Percentiles rank a stretch among this genome's conserved stretches.
Conservation (phyloP, 352 stramenopile species). For the Phytophthora syringae region DNA sequence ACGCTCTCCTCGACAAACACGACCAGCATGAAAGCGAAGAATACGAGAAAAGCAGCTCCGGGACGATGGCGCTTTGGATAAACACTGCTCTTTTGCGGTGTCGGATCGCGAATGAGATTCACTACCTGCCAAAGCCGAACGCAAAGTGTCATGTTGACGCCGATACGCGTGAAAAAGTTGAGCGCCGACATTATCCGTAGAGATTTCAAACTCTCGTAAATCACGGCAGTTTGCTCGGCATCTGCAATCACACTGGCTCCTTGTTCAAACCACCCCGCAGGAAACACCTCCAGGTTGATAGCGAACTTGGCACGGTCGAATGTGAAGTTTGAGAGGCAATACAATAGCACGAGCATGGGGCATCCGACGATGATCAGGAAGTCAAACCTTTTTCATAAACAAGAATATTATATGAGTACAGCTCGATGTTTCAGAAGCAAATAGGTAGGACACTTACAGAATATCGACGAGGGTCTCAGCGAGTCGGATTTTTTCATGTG, state of each 20-base stretch:
- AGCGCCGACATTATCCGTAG: slow-evolving; percentile 37
- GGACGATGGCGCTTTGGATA: slow-evolving; percentile 23
- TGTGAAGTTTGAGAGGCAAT: slow-evolving; percentile 28
- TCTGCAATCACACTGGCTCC: slow-evolving; percentile 29
- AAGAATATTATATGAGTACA: too few species aligned
- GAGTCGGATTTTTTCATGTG: slow-evolving; percentile 13
- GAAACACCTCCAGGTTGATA: slow-evolving; percentile 32
- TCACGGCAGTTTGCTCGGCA: slow-evolving; percentile 25
- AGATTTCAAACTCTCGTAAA: slow-evolving; percentile 39
- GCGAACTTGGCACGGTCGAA: slow-evolving; percentile 30
- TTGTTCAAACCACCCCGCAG: slow-evolving; percentile 32
- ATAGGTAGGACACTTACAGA: slow-evolving; percentile 17
- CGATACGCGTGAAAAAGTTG: slow-evolving; percentile 38
- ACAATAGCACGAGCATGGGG: slow-evolving; percentile 31
- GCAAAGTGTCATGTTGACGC: slow-evolving; percentile 35
- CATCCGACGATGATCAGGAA: slow-evolving; percentile 27
- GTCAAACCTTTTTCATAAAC: slow-evolving; percentile 34
- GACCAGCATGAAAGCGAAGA: slow-evolving; percentile 10
- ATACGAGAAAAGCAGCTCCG: slow-evolving; percentile 12
- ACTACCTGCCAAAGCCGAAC: slow-evolving; percentile 19
- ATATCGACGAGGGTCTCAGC: slow-evolving; percentile 36
- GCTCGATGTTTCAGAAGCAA: neutral
- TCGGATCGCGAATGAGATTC: slow-evolving; percentile 8
- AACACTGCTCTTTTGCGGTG: slow-evolving; percentile 1
- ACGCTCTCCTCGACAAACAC: slow-evolving; percentile 26